Percentiles rank a stretch among this genome's conserved stretches.
Evolutionary conservation across 2,329 filamentous ascomycete species (phyloP).

Genomic region (Fusarium bactridioides): DNA sequence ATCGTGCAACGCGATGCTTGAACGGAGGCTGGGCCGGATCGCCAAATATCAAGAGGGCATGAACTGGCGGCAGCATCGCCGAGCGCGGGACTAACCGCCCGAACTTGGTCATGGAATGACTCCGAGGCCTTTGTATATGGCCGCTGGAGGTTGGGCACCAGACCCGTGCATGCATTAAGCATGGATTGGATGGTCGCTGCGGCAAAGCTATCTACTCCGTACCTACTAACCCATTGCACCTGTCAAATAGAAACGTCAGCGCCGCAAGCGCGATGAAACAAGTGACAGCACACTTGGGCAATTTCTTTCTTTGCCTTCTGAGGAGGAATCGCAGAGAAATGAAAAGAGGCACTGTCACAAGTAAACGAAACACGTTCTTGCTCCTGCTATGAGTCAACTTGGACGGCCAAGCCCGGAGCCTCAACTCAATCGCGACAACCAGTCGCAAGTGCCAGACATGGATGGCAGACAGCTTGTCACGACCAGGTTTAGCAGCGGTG

Average conservation of each 20-base stretch:
- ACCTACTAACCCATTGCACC: neutral
- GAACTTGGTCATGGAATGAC: neutral
- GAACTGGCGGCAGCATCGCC: slow-evolving; percentile 14
- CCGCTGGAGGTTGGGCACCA: slow-evolving; percentile 31
- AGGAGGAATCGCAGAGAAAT: neutral
- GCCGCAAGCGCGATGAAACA: slow-evolving; percentile 6
- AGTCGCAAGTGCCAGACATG: slow-evolving; percentile 13
- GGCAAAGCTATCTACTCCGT: slow-evolving; percentile 6
- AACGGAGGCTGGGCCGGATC: slow-evolving; percentile 27
- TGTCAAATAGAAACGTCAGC: slow-evolving; percentile 1
- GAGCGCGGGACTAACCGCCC: slow-evolving; percentile 7
- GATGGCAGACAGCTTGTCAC: slow-evolving; percentile 14
- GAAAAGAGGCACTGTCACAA: neutral
- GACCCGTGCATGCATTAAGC: slow-evolving; percentile 31
- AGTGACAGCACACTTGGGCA: neutral
- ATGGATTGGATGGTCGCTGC: slow-evolving; percentile 24
- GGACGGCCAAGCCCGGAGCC: slow-evolving; percentile 11
- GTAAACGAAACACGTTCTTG: neutral
- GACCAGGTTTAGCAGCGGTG: slow-evolving; percentile 8
- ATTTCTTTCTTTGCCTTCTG: neutral
- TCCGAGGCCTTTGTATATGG: neutral
- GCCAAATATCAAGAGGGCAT: slow-evolving; percentile 1
- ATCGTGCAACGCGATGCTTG: slow-evolving; percentile 5
- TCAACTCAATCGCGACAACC: slow-evolving; percentile 12
- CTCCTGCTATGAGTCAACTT: slow-evolving; percentile 22